Percentiles rank a stretch among this genome's conserved stretches.
Conservation (phyloP, 345 rosid species). For the Heritiera fomes region DNA sequence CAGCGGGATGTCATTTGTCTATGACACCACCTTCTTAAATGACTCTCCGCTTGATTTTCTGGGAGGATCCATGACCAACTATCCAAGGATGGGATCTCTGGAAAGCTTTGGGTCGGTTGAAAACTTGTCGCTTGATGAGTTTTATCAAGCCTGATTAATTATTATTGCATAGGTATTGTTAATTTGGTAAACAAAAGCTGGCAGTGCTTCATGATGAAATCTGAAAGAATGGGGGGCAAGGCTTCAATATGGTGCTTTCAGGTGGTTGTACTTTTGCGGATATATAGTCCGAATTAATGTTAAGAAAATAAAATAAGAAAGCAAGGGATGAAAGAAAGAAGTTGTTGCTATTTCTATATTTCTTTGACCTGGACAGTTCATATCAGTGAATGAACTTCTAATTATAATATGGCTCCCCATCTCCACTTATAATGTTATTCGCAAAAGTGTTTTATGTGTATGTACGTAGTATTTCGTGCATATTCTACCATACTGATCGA, state of each 20-base stretch:
- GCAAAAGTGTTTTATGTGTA: no score
- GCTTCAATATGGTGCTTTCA: neutral
- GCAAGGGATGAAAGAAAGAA: neutral
- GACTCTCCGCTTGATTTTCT: conserved; percentile 84
- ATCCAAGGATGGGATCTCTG: conserved; percentile 50
- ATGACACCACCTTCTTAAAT: conserved; percentile 76
- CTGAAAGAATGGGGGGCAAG: neutral
- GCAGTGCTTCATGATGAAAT: neutral
- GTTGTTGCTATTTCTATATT: neutral
- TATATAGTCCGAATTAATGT: neutral
- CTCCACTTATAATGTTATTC: no score
- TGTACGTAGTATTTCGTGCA: no score
- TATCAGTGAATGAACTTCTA: no score
- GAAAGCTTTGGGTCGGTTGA: conserved; percentile 82
- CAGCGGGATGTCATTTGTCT: conserved; percentile 60
- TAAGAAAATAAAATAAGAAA: neutral
- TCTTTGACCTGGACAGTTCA: neutral
- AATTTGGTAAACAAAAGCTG: conserved; percentile 1
- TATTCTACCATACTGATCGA: no score
- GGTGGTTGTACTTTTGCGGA: neutral
- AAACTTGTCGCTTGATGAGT: conserved; percentile 75
- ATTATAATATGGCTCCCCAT: no score
- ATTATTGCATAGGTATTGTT: neutral
- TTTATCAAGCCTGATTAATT: conserved; percentile 36
- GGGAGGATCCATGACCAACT: conserved; percentile 67